Base-by-base conservation (phyloP, 768 basidiomycete species). In the Lactarius quietus region DNA sequence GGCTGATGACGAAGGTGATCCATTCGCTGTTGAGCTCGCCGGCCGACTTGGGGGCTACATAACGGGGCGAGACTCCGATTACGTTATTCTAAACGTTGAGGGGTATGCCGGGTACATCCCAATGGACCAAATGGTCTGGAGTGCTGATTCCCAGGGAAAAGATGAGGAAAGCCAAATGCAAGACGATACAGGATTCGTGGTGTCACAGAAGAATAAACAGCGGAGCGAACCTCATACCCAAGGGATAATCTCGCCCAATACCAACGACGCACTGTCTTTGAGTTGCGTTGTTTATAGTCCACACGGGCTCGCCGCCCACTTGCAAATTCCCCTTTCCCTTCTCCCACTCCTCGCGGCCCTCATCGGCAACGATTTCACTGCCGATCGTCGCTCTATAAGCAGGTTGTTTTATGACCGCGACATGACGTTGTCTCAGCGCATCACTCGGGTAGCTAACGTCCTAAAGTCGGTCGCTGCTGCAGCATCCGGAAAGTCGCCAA, bases 1-100 rank as follows among this genome's bases (percentile, higher is more conserved):
- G 66, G 90, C 91, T 7, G 90, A 93, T 69, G 87, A 87, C 74
- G 92, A 93, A 74, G 90, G 84, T 12, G 92, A 93, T 73, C 89
- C 90, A 3, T 92, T 85, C 70, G 86, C 88, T n/a, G 91, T 93
- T 7, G 91, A 91, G 69, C 80, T 94, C 9, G 92, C 92, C 12
- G 91, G 85, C 17, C 81, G 83, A 56, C 75, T 92, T 14, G 80
- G 82, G 10, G 92, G 84, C 38, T 93, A 88, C 69, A 90, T 94
- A 54, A 80, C 86, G 0, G 90, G 88, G 28, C 86, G 81, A 65
- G 92, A 94, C 77, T 93, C 91, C 3, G 92, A 94, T 73, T 94
- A 89, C 68, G 85, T 90, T 57, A 81, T 94, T 60, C 76, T 92
- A 59, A 90, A 90, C 70, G 78, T 86, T 15, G 88, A 88, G 38